phyloP scores from a whole-genome alignment of 352 stramenopile species.

The Pythium vanterpoolii region DNA sequence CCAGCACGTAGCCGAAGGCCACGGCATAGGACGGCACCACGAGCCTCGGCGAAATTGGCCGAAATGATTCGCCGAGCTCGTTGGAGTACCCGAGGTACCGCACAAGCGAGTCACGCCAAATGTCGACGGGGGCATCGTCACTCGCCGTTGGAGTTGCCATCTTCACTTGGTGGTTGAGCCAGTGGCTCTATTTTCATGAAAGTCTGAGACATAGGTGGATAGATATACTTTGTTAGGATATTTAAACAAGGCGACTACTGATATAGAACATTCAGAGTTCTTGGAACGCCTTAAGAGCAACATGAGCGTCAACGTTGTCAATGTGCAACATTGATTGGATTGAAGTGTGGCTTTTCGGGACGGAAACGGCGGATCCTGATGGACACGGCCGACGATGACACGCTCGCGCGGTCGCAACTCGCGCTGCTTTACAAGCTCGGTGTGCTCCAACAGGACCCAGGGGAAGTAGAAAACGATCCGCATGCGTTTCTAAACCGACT shows the following conservation, averaged over 20 bases:
- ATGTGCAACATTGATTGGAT: not conserved
- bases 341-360: slow-evolving; percentile 11
- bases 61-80: slow-evolving; percentile 86
- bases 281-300: not conserved
- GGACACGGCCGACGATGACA: slow-evolving; percentile 28
- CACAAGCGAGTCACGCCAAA: slow-evolving; percentile 85
- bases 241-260: not conserved
- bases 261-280: not conserved
- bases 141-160: not conserved
- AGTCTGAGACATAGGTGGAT: not conserved
- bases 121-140: slow-evolving; percentile 33
- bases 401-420: slow-evolving; percentile 42
- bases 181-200: too few relatives aligned
- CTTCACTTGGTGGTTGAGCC: not conserved
- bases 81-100: slow-evolving; percentile 89
- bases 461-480: slow-evolving; percentile 26
- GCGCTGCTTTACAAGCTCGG: slow-evolving; percentile 48
- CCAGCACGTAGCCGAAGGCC: slow-evolving; percentile 81
- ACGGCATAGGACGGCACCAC: slow-evolving; percentile 76
- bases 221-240: not conserved
- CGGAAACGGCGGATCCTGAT: not conserved
- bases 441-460: slow-evolving; percentile 32
- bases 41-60: slow-evolving; percentile 63
- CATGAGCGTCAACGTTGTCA: not conserved
- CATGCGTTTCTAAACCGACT: slow-evolving; percentile 27